Conservation (phyloP, 2,329 filamentous ascomycete species). For the Pseudogymnoascus sp. region DNA sequence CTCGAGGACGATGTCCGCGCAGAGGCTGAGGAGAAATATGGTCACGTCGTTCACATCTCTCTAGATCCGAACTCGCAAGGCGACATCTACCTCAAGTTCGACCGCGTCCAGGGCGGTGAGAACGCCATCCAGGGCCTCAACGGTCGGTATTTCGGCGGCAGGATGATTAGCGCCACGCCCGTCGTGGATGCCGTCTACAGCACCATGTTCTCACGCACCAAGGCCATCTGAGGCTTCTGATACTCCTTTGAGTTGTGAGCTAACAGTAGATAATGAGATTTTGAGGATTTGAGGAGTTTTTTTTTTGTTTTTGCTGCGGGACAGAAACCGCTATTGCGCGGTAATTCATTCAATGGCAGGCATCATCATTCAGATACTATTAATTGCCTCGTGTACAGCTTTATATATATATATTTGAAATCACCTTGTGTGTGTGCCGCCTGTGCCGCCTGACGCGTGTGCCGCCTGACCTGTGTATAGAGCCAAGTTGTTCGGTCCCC, state of each 20-base stretch:
- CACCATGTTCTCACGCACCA: slow-evolving; percentile 83
- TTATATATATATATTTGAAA: not conserved
- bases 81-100: slow-evolving; percentile 98
- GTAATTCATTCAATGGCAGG: not conserved
- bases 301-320: too few species aligned
- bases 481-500: not conserved
- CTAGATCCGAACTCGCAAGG: slow-evolving; percentile 88
- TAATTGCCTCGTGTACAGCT: not conserved
- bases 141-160: slow-evolving; percentile 87
- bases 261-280: too few species aligned
- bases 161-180: slow-evolving; percentile 86
- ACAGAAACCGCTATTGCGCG: too few species aligned
- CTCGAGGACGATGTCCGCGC: slow-evolving; percentile 86
- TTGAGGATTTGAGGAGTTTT: not conserved
- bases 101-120: slow-evolving; percentile 86
- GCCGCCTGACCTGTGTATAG: not conserved
- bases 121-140: slow-evolving; percentile 98
- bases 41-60: slow-evolving; percentile 93
- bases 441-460: not conserved
- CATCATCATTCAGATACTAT: not conserved
- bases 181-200: slow-evolving; percentile 98
- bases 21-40: slow-evolving; percentile 93
- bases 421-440: not conserved
- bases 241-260: too few species aligned
- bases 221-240: slow-evolving; percentile 51